Base-by-base conservation (phyloP, 2,329 filamentous ascomycete genomes). In the Clathrospora elynae region DNA sequence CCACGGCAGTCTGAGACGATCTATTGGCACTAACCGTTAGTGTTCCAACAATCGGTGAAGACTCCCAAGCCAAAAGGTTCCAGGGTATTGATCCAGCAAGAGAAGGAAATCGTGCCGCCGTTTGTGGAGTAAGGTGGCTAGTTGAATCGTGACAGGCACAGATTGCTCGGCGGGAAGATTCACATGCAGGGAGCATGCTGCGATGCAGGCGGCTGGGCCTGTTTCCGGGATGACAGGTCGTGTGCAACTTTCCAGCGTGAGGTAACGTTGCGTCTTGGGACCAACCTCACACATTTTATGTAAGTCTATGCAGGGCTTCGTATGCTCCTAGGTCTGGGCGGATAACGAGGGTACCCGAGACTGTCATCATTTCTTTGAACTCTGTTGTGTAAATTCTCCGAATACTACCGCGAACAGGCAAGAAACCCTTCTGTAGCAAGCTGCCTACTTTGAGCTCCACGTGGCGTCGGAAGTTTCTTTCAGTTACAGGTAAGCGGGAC, bases 401-500 rank as follows among this genome's bases (percentile, higher is more conserved):
- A 33, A 13, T 4, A 13, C 32, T 20, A 43, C 10, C 29, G 26
- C n/a, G n/a, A n/a, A n/a, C n/a, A n/a, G n/a, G n/a, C n/a, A 19
- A 30, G 24, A 35, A 24, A 14, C 30, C 7, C 23, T 30, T 24
- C 18, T 10, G 5, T 32, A 12, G 35, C 44, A 47, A 34, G 33
- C 34, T 29, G 36, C 17, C 10, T 18, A 20, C 10, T 17, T 16
- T 24, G 18, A 18, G 17, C 12, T 34, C 53, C 32, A 40, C 36
- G 36, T 43, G 51, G 44, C 36, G 31, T 25, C 42, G 22, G 33
- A 35, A 37, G 35, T 40, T 44, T 36, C 37, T 41, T 44, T 49
- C 41, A 44, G 44, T 46, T 55, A 53, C 49, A 55, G 49, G 17
- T 45, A 36, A 36, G 46, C 53, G 53, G 53, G 41, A 46, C 51